Base-by-base conservation (phyloP, 2,329 filamentous ascomycete species). In the Fusarium brevicatenulatum region DNA sequence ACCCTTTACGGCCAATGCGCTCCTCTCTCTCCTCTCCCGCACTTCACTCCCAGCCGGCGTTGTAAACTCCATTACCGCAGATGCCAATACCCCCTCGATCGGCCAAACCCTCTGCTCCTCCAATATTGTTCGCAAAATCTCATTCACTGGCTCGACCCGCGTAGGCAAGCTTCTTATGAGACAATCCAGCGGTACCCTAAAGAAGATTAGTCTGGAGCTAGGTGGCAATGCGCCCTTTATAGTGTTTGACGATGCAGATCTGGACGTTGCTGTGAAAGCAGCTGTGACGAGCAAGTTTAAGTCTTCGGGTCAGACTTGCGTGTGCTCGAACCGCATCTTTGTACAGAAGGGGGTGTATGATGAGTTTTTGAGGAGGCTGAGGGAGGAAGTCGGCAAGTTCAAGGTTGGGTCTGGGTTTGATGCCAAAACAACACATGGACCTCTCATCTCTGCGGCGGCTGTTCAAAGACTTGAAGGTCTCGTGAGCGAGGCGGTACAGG, bases 271-370 rank as follows among this genome's bases (percentile, higher is more conserved):
- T 85, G 71, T 79, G 16, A 25, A 43, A 25, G 42, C 42, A 11
- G 84, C 93, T 34, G 88, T 97, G 56, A 84, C 90, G 23, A 93
- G 89, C 77, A 97, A 97, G 82, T 97, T 97, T 89, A 91, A 95
- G 63, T 93, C 91, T 37, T 95, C 92, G 0, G 95, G 95, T 40
- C 95, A 98, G 85, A 97, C 95, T 0, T 98, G 95, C 80, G 94
- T 97, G 16, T 94, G 91, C 77, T 91, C 92, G 12, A 95, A 95
- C 83, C 86, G 93, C 21, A 88, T 95, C 69, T 94, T 91, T 80
- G 87, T 95, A 9, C 93, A 95, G 81, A 85, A 86, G 44, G 89
- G 88, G 61, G 88, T 95, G 78, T 93, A 95, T 82, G 91, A 94
- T 75, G 83, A 86, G 46, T 95, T 95, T 77, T 86, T 88, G 9